Conservation (phyloP, 345 rosid species). For the Trapa incisa region DNA sequence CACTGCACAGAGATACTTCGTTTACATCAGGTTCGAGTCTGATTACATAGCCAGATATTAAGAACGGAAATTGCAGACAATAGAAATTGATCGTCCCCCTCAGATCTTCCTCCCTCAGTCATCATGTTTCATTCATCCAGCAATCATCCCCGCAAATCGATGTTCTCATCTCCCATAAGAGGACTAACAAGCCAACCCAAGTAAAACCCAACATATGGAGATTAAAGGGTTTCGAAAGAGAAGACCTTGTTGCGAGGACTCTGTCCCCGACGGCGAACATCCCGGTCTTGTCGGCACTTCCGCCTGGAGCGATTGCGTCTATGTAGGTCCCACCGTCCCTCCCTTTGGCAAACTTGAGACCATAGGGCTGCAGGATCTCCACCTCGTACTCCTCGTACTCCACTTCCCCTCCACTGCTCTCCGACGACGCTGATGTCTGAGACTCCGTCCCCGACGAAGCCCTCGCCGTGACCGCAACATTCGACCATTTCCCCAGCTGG, state of each 20-base stretch:
- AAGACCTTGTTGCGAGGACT: slow-evolving; percentile 90
- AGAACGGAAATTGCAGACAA: not conserved
- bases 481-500: slow-evolving; percentile 28
- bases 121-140: too few relatives aligned
- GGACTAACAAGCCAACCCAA: not conserved
- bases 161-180: too few relatives aligned
- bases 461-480: slow-evolving; percentile 20
- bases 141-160: too few relatives aligned
- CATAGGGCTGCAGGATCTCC: slow-evolving; percentile 73
- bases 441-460: slow-evolving; percentile 65
- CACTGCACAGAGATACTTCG: slow-evolving; percentile 54
- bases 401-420: slow-evolving; percentile 22
- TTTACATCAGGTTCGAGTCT: slow-evolving; percentile 16
- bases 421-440: slow-evolving; percentile 14
- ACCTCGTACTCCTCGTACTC: slow-evolving; percentile 74
- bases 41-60: not conserved
- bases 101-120: too few relatives aligned
- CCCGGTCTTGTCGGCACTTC: slow-evolving; percentile 67
- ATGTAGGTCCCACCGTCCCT: slow-evolving; percentile 88
- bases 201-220: not conserved
- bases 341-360: slow-evolving; percentile 74
- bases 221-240: not conserved
- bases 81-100: not conserved
- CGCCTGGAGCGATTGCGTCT: slow-evolving; percentile 78
- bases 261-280: slow-evolving; percentile 73